Conservation (phyloP, 306 rosid genomes). For the Vigna nakashimae region DNA sequence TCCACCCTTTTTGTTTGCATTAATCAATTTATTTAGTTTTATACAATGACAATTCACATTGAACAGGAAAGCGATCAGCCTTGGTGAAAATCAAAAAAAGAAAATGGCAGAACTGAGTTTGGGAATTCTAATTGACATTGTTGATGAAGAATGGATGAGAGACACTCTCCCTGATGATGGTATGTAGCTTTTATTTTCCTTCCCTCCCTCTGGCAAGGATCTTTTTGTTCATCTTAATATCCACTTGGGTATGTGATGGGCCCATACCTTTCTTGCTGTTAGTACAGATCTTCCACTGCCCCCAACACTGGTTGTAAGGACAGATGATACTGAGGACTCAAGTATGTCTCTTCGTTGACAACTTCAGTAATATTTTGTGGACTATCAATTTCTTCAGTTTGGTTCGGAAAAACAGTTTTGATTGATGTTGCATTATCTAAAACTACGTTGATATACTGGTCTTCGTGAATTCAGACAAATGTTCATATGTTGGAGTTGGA, state of each 20-base stretch:
- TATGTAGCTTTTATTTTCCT: constrained; percentile 11
- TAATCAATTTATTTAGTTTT: not conserved
- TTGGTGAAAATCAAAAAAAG: constrained; percentile 10
- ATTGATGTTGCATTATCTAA: not conserved
- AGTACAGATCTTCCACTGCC: constrained; percentile 81
- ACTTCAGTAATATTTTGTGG: not conserved
- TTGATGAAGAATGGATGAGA: constrained; percentile 94
- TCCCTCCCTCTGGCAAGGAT: not conserved
- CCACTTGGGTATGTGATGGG: constrained; percentile 10
- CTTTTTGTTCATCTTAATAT: constrained; percentile 21
- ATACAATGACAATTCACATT: not conserved
- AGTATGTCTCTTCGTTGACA: constrained; percentile 55
- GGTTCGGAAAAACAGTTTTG: not conserved
- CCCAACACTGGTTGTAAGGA: constrained; percentile 70
- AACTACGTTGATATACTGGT: not conserved
- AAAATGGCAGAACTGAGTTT: constrained; percentile 74
- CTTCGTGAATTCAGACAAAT: not conserved
- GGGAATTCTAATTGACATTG: constrained; percentile 74
- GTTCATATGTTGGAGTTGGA: no score
- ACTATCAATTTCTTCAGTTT: not conserved
- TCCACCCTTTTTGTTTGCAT: not conserved
- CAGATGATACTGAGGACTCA: constrained; percentile 80
- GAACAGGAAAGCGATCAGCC: not conserved
- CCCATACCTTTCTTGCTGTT: constrained; percentile 6
- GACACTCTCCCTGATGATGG: constrained; percentile 90